Conservation (phyloP, 345 rosid genomes). For the Brassica rapa region DNA sequence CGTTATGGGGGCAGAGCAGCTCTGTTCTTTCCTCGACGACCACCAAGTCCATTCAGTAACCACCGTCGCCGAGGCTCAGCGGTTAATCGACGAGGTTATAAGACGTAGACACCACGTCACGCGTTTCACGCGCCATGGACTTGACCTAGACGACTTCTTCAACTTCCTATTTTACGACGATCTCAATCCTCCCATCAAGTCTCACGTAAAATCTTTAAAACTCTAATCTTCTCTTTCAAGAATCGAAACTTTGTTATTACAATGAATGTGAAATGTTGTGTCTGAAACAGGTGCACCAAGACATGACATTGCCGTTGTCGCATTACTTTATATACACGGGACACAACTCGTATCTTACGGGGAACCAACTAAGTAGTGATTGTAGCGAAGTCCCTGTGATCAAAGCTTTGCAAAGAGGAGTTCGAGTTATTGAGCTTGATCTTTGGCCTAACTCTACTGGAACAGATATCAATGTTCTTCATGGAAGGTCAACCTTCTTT, state of each 20-base stretch:
- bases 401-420: constrained; percentile 72
- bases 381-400: constrained; percentile 92
- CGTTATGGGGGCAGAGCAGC: constrained; percentile 51
- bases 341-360: constrained; percentile 94
- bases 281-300: constrained; percentile 72
- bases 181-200: constrained; percentile 51
- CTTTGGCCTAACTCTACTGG: constrained; percentile 85
- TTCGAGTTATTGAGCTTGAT: constrained; percentile 90
- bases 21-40: constrained; percentile 59
- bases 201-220: constrained; percentile 32
- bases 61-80: constrained; percentile 59
- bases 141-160: constrained; percentile 58
- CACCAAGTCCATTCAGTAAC: constrained; percentile 52
- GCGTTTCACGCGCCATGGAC: constrained; percentile 44
- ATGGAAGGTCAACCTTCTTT: constrained; percentile 64
- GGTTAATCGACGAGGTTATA: constrained; percentile 53
- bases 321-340: constrained; percentile 94
- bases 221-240: background rate
- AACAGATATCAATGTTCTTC: constrained; percentile 79
- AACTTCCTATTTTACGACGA: constrained; percentile 41
- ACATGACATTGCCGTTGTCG: constrained; percentile 71
- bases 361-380: constrained; percentile 94
- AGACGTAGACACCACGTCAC: constrained; percentile 46
- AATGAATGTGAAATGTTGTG: background rate
- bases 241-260: constrained; percentile 1